phyloP scores from a whole-genome alignment of 2,329 filamentous ascomycete species.

The Alternaria triticina region DNA sequence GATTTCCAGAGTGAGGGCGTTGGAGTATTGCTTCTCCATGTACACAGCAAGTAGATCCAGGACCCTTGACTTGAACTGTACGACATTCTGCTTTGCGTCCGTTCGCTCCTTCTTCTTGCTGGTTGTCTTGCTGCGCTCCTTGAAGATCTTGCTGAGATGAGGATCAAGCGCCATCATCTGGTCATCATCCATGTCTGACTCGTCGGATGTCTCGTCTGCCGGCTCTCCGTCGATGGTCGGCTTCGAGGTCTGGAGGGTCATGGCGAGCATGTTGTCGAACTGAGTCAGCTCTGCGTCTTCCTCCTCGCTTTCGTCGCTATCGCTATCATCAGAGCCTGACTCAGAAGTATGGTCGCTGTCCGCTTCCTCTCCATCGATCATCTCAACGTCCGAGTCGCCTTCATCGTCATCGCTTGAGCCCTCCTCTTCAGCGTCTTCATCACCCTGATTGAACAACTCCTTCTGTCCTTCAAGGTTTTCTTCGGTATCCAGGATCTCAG shows the following conservation, averaged over 20 bases:
- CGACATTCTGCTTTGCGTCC: constrained; percentile 84
- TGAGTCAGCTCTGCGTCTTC: constrained; percentile 62
- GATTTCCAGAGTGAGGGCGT: constrained; percentile 70
- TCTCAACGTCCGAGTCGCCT: constrained; percentile 54
- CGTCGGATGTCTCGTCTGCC: constrained; percentile 66
- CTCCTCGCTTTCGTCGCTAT: constrained; percentile 32
- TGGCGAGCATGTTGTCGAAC: constrained; percentile 78
- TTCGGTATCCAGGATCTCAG: constrained; percentile 74
- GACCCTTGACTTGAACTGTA: constrained; percentile 94
- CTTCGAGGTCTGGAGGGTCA: constrained; percentile 71
- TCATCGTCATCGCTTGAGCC: constrained; percentile 56
- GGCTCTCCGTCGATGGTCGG: constrained; percentile 66
- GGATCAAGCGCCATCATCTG: constrained; percentile 91
- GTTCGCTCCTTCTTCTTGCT: constrained; percentile 84
- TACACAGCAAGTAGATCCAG: constrained; percentile 88
- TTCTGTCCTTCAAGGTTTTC: constrained; percentile 85
- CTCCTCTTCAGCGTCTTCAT: constrained; percentile 48
- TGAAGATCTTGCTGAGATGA: constrained; percentile 84
- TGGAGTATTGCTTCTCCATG: constrained; percentile 76
- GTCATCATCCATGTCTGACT: constrained; percentile 88
- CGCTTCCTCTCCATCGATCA: constrained; percentile 49
- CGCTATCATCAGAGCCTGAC: constrained; percentile 23
- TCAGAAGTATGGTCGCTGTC: constrained; percentile 33
- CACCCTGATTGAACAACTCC: constrained; percentile 76
- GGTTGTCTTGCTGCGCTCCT: constrained; percentile 68